These are phyloP conservation scores for Zygoascus tannicola DNA, from an alignment of 805 yeast genomes.

Conservation along the genomic window DNA sequence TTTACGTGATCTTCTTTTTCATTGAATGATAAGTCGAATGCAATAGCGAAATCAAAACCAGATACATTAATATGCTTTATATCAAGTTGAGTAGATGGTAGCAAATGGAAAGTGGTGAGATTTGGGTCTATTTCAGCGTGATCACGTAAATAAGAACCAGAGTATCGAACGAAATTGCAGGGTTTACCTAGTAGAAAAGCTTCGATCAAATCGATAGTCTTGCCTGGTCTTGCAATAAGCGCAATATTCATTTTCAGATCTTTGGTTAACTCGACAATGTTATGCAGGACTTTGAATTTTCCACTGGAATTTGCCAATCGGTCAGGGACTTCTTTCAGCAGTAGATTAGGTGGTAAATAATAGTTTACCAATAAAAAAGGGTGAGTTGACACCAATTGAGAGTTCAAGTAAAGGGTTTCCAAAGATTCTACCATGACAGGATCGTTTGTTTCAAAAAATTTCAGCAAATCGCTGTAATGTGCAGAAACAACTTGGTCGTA, in stretches of 20 bases:
- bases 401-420: slow-evolving; percentile 63
- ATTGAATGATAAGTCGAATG: slow-evolving; percentile 55
- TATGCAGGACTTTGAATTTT: slow-evolving; percentile 64
- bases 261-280: slow-evolving; percentile 49
- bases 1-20: slow-evolving; percentile 29
- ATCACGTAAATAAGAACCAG: slow-evolving; percentile 55
- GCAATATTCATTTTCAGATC: slow-evolving; percentile 45
- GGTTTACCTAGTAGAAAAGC: slow-evolving; percentile 66
- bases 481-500: slow-evolving; percentile 86
- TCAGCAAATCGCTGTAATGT: slow-evolving; percentile 83
- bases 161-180: slow-evolving; percentile 54
- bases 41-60: slow-evolving; percentile 48
- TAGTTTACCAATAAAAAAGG: slow-evolving; percentile 81
- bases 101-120: slow-evolving; percentile 33
- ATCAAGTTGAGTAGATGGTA: slow-evolving; percentile 33
- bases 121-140: slow-evolving; percentile 22
- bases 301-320: slow-evolving; percentile 74
- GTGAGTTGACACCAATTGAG: slow-evolving; percentile 76
- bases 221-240: slow-evolving; percentile 59
- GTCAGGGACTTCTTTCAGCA: slow-evolving; percentile 59
- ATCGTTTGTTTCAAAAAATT: slow-evolving; percentile 63
- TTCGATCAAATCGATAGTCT: slow-evolving; percentile 68
- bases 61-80: slow-evolving; percentile 10
- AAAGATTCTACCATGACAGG: slow-evolving; percentile 64
- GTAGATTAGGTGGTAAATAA: slow-evolving; percentile 71